phyloP scores from a whole-genome alignment of 176 grass and related monocot species.

The Tuctoria greenei region DNA sequence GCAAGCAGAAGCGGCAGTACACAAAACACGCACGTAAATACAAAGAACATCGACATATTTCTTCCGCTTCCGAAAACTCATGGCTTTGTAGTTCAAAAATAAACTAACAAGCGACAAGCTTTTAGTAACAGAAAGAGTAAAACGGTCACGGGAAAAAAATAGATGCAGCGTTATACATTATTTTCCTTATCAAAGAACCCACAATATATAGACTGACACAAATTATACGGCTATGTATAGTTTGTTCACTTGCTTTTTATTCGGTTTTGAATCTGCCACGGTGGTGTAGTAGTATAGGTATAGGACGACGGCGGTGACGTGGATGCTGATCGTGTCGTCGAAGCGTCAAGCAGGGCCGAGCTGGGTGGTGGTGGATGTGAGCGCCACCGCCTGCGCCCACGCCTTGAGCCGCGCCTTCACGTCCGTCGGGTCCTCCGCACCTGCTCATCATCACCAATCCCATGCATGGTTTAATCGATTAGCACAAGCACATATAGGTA shows the following conservation, averaged over 20 bases:
- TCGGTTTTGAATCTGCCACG: not conserved
- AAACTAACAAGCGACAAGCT: no score
- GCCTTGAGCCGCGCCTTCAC: slow-evolving; percentile 74
- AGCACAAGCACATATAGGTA: not conserved
- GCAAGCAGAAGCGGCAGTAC: not conserved
- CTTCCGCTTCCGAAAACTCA: no score
- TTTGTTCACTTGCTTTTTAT: not conserved
- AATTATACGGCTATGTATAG: no score
- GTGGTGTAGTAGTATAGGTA: not conserved
- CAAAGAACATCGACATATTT: no score
- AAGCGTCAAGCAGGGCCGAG: slow-evolving; percentile 30
- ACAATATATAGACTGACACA: no score
- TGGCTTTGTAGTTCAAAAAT: no score
- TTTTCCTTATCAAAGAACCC: no score
- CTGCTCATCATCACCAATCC: slow-evolving; percentile 7
- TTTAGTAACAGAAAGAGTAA: no score
- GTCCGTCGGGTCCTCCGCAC: slow-evolving; percentile 47
- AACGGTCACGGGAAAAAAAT: no score
- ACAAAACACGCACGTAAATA: not conserved
- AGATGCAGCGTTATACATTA: no score
- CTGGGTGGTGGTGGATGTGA: slow-evolving; percentile 63
- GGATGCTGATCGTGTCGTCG: no score
- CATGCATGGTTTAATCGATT: no score
- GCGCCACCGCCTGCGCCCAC: slow-evolving; percentile 74
- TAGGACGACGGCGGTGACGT: not conserved